Conservation (phyloP, 495 filamentous ascomycete species). For the Penicillium mononematosum region DNA sequence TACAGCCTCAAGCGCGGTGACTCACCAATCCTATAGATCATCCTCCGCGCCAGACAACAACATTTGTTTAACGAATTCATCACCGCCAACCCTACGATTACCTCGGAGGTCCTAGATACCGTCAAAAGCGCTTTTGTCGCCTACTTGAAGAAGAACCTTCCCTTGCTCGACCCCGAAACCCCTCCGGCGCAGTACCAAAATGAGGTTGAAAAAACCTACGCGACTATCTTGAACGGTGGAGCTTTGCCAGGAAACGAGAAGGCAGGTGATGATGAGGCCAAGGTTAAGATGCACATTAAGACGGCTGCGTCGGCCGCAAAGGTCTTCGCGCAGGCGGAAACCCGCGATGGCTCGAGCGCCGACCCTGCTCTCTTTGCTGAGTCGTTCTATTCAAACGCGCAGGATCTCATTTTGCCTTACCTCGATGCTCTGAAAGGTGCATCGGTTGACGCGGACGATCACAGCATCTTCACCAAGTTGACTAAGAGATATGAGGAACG, state of each 20-base stretch:
- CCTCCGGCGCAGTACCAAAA: slow-evolving; percentile 48
- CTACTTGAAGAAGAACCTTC: slow-evolving; percentile 78
- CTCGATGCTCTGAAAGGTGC: slow-evolving; percentile 75
- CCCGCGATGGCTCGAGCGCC: slow-evolving; percentile 31
- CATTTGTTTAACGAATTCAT: slow-evolving; percentile 63
- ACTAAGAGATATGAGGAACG: slow-evolving; percentile 78
- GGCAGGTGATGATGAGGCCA: slow-evolving; percentile 72
- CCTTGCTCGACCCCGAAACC: slow-evolving; percentile 50
- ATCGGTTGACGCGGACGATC: slow-evolving; percentile 70
- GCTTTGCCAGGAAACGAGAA: slow-evolving; percentile 60
- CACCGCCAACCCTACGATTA: slow-evolving; percentile 41
- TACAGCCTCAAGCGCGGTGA: slow-evolving; percentile 2
- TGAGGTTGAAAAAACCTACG: slow-evolving; percentile 61
- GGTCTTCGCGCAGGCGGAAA: slow-evolving; percentile 49
- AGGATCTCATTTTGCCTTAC: slow-evolving; percentile 80
- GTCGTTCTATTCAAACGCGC: slow-evolving; percentile 53
- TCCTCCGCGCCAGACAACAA: slow-evolving; percentile 76
- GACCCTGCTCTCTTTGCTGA: slow-evolving; percentile 42
- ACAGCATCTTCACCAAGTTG: slow-evolving; percentile 74
- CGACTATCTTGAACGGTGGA: slow-evolving; percentile 51
- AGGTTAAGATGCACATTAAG: slow-evolving; percentile 90
- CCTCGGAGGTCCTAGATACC: slow-evolving; percentile 54
- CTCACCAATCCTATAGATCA: slow-evolving; percentile 57
- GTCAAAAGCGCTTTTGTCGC: slow-evolving; percentile 64
- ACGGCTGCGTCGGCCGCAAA: slow-evolving; percentile 64